Conservation (phyloP, 495 filamentous ascomycete species). For the Platismatia glauca region DNA sequence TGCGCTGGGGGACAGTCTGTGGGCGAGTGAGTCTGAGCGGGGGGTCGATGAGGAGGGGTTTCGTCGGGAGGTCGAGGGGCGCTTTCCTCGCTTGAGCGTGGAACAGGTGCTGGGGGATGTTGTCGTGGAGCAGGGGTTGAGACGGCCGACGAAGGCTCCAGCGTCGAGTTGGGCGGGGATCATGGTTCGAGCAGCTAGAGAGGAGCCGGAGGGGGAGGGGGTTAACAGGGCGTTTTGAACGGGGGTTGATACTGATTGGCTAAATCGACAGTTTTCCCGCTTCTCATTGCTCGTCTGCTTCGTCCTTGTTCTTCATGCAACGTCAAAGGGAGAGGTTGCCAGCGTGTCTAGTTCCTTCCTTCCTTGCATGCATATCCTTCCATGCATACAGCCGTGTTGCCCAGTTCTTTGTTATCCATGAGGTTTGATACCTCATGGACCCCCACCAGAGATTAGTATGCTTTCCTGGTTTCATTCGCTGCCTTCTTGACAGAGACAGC, state of each 20-base stretch:
- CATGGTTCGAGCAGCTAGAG: slow-evolving; percentile 28
- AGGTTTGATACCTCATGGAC: too few species aligned
- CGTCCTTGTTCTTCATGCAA: too few species aligned
- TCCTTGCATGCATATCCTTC: too few species aligned
- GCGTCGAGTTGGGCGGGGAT: slow-evolving; percentile 29
- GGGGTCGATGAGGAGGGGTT: slow-evolving; percentile 9
- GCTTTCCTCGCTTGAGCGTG: slow-evolving; percentile 31
- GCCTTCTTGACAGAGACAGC: too few species aligned
- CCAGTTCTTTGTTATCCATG: too few species aligned
- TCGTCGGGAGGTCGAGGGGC: slow-evolving; percentile 23
- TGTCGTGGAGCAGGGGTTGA: slow-evolving; percentile 36
- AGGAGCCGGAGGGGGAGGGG: slow-evolving; percentile 29
- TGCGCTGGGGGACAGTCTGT: slow-evolving; percentile 3
- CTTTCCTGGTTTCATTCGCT: too few species aligned
- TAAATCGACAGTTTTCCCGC: too few species aligned
- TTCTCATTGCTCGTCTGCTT: too few species aligned
- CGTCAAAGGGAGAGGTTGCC: too few species aligned
- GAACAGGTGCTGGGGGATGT: slow-evolving; percentile 41
- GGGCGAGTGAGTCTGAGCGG: background rate
- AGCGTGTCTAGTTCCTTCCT: too few species aligned
- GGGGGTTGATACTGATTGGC: background rate
- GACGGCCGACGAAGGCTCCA: slow-evolving; percentile 35
- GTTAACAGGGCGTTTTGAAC: slow-evolving; percentile 36
- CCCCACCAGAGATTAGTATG: too few species aligned
- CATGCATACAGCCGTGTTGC: too few species aligned